Percentiles rank a stretch among this genome's conserved stretches.
Conservation (phyloP, 208 protist genomes). For the Acanthamoeba healyi region DNA sequence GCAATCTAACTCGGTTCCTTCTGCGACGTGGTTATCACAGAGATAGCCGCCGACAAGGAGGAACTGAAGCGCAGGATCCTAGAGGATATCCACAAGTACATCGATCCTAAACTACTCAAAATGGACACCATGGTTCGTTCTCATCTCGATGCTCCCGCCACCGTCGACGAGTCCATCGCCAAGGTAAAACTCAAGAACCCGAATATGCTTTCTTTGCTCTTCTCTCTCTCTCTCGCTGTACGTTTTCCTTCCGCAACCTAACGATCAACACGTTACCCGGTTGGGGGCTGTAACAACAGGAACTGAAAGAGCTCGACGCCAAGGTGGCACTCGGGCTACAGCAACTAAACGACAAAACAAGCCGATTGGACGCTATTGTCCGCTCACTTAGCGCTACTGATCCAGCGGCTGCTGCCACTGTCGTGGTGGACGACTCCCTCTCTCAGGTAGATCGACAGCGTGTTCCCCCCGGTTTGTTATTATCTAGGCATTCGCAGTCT, state of each 20-base stretch:
- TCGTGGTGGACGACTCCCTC: not conserved
- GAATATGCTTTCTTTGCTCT: too few relatives aligned
- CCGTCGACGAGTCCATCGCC: not conserved
- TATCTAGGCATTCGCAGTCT: not conserved
- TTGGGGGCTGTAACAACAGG: too few relatives aligned
- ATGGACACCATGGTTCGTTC: conserved; percentile 17
- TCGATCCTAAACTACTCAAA: not conserved
- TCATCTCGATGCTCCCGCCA: not conserved
- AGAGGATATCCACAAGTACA: not conserved
- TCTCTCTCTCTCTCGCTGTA: too few relatives aligned
- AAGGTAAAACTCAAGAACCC: too few relatives aligned
- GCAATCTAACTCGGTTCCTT: too few relatives aligned
- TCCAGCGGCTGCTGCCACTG: not conserved
- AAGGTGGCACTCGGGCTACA: not conserved
- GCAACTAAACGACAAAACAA: not conserved
- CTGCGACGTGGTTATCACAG: too few relatives aligned
- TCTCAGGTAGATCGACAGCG: not conserved
- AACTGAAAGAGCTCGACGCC: conserved; percentile 7
- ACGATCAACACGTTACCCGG: too few relatives aligned
- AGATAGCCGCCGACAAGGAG: conserved; percentile 24
- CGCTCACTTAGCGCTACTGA: not conserved
- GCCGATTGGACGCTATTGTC: not conserved
- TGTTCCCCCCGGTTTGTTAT: not conserved
- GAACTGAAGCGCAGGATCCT: conserved; percentile 4
- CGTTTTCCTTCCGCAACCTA: too few relatives aligned